phyloP scores from a whole-genome alignment of 495 filamentous ascomycete genomes.

The Podospora comata region DNA sequence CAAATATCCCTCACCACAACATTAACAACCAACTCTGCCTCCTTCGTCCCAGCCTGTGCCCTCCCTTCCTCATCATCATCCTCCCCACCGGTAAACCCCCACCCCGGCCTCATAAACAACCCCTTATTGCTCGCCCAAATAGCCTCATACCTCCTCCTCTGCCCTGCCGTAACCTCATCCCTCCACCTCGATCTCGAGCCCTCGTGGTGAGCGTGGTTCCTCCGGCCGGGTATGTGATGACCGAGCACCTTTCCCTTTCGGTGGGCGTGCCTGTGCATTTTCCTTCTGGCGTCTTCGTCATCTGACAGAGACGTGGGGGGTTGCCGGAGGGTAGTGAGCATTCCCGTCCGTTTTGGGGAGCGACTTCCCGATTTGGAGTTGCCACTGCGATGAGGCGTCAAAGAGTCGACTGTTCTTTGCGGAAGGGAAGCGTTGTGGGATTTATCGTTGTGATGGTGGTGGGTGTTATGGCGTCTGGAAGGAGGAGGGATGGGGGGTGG shows the following conservation, averaged over 20 bases:
- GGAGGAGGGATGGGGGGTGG: constrained; percentile 31
- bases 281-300: constrained; percentile 49
- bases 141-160: constrained; percentile 90
- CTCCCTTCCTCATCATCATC: constrained; percentile 12
- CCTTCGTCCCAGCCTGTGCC: constrained; percentile 18
- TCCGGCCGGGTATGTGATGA: constrained; percentile 16
- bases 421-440: constrained; percentile 50
- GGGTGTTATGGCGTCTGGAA: constrained; percentile 22
- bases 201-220: constrained; percentile 78
- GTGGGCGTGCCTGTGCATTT: constrained; percentile 42
- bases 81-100: constrained; percentile 6
- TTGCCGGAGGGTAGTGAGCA: constrained; percentile 74
- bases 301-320: constrained; percentile 54
- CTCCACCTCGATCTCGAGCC: constrained; percentile 83
- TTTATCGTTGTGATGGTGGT: constrained; percentile 21
- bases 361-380: constrained; percentile 40
- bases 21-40: constrained; percentile 63
- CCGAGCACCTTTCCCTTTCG: constrained; percentile 31
- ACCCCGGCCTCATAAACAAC: constrained; percentile 35
- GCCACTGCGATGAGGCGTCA: constrained; percentile 43
- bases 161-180: constrained; percentile 68
- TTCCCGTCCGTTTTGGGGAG: constrained; percentile 49
- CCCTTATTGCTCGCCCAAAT: constrained; percentile 94
- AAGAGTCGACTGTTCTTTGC: constrained; percentile 43
- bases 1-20: constrained; percentile 84